phyloP scores from a whole-genome alignment of 139 green algal species.

The Choricystis sp. region DNA sequence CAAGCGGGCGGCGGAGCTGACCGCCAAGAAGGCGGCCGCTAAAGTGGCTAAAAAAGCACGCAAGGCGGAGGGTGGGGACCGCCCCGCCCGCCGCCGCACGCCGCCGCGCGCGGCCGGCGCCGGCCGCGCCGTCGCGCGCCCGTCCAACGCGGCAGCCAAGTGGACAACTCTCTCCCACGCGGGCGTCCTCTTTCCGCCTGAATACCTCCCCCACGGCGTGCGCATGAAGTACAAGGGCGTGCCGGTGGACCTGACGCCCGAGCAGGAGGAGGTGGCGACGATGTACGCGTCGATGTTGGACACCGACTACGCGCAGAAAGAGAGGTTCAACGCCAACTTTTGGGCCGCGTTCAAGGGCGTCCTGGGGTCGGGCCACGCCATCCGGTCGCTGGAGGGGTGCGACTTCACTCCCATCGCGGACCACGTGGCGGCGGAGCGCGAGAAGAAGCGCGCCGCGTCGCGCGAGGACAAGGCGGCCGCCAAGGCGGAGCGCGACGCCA shows the following conservation, averaged over 20 bases:
- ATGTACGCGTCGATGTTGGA: slow-evolving; percentile 95
- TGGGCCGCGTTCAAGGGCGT: slow-evolving; percentile 84
- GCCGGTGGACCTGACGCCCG: slow-evolving; percentile 72
- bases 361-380: slow-evolving; percentile 70
- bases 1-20: too few species aligned
- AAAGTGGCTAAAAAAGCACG: slow-evolving; percentile 8
- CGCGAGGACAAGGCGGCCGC: slow-evolving; percentile 85
- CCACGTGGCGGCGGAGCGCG: slow-evolving; percentile 63
- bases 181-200: slow-evolving; percentile 92
- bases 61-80: background rate
- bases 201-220: slow-evolving; percentile 81
- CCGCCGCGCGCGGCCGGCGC: background rate
- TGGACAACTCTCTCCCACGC: slow-evolving; percentile 78
- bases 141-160: slow-evolving; percentile 18
- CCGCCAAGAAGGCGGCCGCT: too few species aligned
- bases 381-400: slow-evolving; percentile 65
- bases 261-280: slow-evolving; percentile 77
- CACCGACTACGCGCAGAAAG: slow-evolving; percentile 92
- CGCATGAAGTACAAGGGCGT: slow-evolving; percentile 77
- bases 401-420: slow-evolving; percentile 96
- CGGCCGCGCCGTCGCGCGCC: background rate
- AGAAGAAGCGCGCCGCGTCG: slow-evolving; percentile 76
- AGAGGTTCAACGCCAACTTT: slow-evolving; percentile 83
- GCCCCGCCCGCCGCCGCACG: background rate
- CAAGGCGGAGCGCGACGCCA: slow-evolving; percentile 65